phyloP scores from a whole-genome alignment of 768 basidiomycete species.

The Clathrus columnatus region DNA sequence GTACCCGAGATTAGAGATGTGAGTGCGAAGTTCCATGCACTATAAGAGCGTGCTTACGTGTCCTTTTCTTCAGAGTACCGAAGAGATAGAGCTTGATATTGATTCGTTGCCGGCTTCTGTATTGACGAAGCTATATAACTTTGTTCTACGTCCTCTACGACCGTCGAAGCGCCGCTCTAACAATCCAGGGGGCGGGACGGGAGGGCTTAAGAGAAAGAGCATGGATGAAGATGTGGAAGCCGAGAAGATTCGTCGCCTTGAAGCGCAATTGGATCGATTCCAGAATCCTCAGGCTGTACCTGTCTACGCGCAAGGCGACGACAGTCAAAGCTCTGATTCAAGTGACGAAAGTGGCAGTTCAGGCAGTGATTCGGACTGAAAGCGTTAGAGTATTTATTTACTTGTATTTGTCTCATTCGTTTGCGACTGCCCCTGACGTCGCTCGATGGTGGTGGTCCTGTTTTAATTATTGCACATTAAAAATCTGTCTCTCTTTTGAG shows the following conservation, averaged over 20 bases:
- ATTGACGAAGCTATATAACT: constrained; percentile 90
- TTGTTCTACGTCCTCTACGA: constrained; percentile 74
- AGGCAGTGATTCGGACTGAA: constrained; percentile 75
- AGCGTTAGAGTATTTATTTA: background rate
- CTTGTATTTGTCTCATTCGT: constrained; percentile 17
- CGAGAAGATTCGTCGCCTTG: constrained; percentile 87
- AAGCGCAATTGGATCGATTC: constrained; percentile 81
- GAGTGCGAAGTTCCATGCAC: constrained; percentile 28
- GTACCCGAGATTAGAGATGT: constrained; percentile 92
- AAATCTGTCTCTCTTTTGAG: too few relatives aligned
- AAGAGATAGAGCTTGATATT: constrained; percentile 98
- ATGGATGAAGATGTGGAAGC: constrained; percentile 97
- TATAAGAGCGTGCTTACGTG: background rate
- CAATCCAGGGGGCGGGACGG: constrained; percentile 79
- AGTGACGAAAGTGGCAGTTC: constrained; percentile 48
- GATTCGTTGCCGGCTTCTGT: constrained; percentile 81
- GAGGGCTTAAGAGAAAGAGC: constrained; percentile 86
- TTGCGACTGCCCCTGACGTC: too few relatives aligned
- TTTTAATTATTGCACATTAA: too few relatives aligned
- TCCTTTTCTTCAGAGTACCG: constrained; percentile 59
- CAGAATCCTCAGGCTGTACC: constrained; percentile 28
- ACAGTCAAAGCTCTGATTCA: constrained; percentile 66
- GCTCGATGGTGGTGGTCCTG: too few relatives aligned
- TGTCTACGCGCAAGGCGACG: constrained; percentile 33
- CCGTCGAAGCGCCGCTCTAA: constrained; percentile 57